Conservation (phyloP, 1,284 basidiomycete species). For the Volvariella surrecta region DNA sequence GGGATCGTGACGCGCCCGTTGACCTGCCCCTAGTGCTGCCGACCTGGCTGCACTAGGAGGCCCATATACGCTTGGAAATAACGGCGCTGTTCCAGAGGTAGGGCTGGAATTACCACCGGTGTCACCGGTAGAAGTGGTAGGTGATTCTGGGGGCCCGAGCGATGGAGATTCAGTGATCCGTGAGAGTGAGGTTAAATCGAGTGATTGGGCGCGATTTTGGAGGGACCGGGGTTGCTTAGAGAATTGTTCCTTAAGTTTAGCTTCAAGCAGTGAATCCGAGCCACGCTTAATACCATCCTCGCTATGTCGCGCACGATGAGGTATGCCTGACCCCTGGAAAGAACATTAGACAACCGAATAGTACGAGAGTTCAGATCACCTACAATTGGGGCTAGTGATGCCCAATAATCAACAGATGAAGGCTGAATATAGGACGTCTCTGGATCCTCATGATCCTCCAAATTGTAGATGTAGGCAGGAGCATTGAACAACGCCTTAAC, state of each 20-base stretch:
- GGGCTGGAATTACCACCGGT: conserved; percentile 66
- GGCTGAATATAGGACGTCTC: conserved; percentile 47
- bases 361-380: conserved; percentile 18
- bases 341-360: conserved; percentile 8
- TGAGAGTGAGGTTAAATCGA: conserved; percentile 71
- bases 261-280: conserved; percentile 81
- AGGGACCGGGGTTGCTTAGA: conserved; percentile 61
- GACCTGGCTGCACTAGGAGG: conserved; percentile 43
- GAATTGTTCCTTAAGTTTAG: conserved; percentile 74
- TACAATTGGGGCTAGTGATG: conserved; percentile 70
- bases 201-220: conserved; percentile 73
- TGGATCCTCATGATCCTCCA: conserved; percentile 62
- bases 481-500: conserved; percentile 93
- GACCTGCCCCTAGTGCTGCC: conserved; percentile 36
- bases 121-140: conserved; percentile 66
- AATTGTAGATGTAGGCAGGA: conserved; percentile 66
- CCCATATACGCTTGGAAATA: conserved; percentile 77
- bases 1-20: conserved; percentile 37
- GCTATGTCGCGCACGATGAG: conserved; percentile 52
- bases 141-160: conserved; percentile 62
- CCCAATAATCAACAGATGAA: conserved; percentile 58
- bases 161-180: conserved; percentile 60
- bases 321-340: conserved; percentile 53
- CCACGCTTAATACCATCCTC: conserved; percentile 78
- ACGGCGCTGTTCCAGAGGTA: conserved; percentile 63